Evolutionary conservation across 306 rosid genomes (phyloP), one percentile per base, ranked within the genome.

Genomic region (Gastrolobium bilobum): DNA sequence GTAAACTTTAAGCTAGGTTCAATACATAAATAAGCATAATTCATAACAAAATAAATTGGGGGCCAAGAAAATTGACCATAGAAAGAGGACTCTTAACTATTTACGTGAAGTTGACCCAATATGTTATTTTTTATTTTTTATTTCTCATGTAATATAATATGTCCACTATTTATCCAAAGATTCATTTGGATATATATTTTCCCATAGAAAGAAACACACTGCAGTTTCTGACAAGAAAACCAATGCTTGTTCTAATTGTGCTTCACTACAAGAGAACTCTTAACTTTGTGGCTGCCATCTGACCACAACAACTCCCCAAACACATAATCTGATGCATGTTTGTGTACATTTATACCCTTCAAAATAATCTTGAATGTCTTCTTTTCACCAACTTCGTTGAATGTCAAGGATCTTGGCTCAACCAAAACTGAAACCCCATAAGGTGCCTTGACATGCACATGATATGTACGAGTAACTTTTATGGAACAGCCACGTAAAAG

Each of bases 301-400:
- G 54, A 65, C 86, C 80, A 83, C 72, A 33, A 33, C 78, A 88
- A 50, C 52, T 75, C 65, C 9, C 91, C 92, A 83, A 83, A 90
- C 33, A 54, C 83, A 77, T 81, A 83, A 47, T 31, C 57, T 54
- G 20, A 34, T 54, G 5, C 42, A 73, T 6, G 4, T 47, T 57
- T 50, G 5, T 11, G 10, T 14, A 0, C 14, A 1, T 56, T 54
- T 26, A 10, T 26, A 1, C 59, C 77, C 63, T 50, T 65, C 40
- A 92, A 51, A 34, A 58, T 3, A 20, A 92, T 83, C 70, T 77
- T 53, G 79, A 86, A 92, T 62, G 35, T 83, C 69, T 87, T 87
- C 85, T 87, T 89, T 73, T 88, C 93, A 9, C 91, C 93, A 31
- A 72, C 71, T 77, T 59, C 35, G 4, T 11, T 30, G 31, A 90